Evolutionary conservation across 177 flowering plant species (phyloP), one percentile per base, ranked within the genome.

Genomic region (Vitis hybrid): DNA sequence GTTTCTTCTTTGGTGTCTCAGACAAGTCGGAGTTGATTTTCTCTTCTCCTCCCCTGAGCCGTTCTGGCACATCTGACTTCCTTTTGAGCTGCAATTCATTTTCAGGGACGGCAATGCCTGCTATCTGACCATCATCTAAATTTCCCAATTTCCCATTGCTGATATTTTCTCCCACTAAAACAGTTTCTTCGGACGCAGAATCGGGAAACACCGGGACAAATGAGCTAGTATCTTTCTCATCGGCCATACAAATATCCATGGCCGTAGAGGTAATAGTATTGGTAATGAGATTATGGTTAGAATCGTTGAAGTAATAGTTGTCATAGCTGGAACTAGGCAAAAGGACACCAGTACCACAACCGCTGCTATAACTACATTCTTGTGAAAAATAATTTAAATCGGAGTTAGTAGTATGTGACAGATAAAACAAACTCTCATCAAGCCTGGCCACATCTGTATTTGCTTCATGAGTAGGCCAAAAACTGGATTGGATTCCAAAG

Each of bases 1-100:
- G 24, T 64, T 71, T 85, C 78, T 85, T 87, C 72, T 80, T 81
- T 1, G 74, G 69, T 35, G 24, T 72, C 64, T 72, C 78, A 19
- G 69, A 15, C 24, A 64, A 52, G 6, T 50, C 32, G 27, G 52
- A 27, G 18, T 21, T 69, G 12, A 14, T 12, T 30, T 68, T 65
- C 19, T 19, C 62, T n/a, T 60, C 63, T 51, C 60, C 60, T 27
- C 18, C 64, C n/a, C 40, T 15, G 6, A 13, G 59, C 27, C 4
- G 4, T 35, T 74, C 70, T n/a, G 67, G 62, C 16, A 52, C 35
- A 4, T 72, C 78, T 30, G 27, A 10, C 66, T 81, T 82, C 68
- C 84, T 76, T 68, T 84, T 81, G 64, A 74, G 72, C 62, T 64
- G 70, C 78, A 76, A 13, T 60, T 65, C 74, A 11, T 58, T 67